phyloP scores from a whole-genome alignment of 768 basidiomycete species.

The Mycena olivaceomarginata region DNA sequence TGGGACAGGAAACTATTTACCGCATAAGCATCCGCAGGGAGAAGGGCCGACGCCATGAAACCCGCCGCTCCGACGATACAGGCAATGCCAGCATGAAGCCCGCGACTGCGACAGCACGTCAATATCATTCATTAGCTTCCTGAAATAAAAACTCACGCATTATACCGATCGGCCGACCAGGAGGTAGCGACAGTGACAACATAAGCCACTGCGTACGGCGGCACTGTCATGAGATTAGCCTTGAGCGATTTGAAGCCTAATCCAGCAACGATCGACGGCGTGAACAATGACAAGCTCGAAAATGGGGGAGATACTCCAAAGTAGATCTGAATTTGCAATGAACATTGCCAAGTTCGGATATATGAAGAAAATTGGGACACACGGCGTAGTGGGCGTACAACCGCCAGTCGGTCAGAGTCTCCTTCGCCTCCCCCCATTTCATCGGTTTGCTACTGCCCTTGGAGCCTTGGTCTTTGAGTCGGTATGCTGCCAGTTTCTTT shows the following conservation, averaged over 20 bases:
- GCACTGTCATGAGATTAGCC: conserved; percentile 69
- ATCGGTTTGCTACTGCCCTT: conserved; percentile 51
- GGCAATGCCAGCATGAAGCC: conserved; percentile 29
- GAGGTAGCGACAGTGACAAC: conserved; percentile 48
- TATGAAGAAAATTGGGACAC: conserved; percentile 7
- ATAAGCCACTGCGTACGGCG: conserved; percentile 61
- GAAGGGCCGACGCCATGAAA: conserved; percentile 39
- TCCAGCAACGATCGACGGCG: conserved; percentile 72
- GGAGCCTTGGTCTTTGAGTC: conserved; percentile 50
- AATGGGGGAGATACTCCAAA: conserved; percentile 66
- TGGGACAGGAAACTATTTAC: conserved; percentile 5
- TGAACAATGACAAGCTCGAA: conserved; percentile 66
- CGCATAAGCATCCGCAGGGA: conserved; percentile 33
- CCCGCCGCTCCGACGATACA: conserved; percentile 45
- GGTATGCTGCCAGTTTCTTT: conserved; percentile 58
- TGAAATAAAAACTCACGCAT: conserved; percentile 34
- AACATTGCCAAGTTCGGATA: background rate
- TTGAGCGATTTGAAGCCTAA: conserved; percentile 64
- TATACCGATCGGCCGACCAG: conserved; percentile 48
- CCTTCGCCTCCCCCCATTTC: conserved; percentile 59
- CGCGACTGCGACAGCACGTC: conserved; percentile 33
- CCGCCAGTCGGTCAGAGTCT: conserved; percentile 59
- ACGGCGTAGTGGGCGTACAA: conserved; percentile 62
- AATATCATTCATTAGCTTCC: background rate
- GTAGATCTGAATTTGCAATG: conserved; percentile 46